These are phyloP conservation scores for Trichothecium roseum DNA, from an alignment of 2,329 filamentous ascomycete genomes.

Conservation along the genomic window DNA sequence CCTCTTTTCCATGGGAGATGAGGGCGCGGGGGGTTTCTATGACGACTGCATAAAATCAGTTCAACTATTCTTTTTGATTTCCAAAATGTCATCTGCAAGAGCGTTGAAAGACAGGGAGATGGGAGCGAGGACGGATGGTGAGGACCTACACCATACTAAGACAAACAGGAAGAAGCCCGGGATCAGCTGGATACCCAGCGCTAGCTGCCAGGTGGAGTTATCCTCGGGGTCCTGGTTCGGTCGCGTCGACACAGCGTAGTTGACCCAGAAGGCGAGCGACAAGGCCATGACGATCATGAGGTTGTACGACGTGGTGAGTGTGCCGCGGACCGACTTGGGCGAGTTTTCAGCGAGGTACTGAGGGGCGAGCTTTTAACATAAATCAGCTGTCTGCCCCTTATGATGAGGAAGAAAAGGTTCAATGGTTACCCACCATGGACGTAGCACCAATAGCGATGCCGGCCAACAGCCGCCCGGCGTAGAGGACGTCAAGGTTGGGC, in stretches of 20 bases:
- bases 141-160: conserved; percentile 16
- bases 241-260: conserved; percentile 15
- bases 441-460: conserved; percentile 22
- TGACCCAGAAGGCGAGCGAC: conserved; percentile 21
- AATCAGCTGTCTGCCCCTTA: too few relatives aligned
- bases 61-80: not conserved
- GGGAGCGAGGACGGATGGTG: not conserved
- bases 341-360: conserved; percentile 29
- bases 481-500: conserved; percentile 21
- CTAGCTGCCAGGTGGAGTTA: conserved; percentile 21
- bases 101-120: not conserved
- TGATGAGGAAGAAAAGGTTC: too few relatives aligned
- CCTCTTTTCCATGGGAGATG: too few relatives aligned
- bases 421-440: too few relatives aligned
- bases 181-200: conserved; percentile 26
- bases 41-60: conserved; percentile 3
- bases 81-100: not conserved
- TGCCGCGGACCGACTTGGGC: conserved; percentile 27
- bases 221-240: conserved; percentile 18
- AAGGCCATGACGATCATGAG: conserved; percentile 25
- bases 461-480: conserved; percentile 23
- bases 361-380: conserved; percentile 18
- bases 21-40: conserved; percentile 10
- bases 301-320: conserved; percentile 28
- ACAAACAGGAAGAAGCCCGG: conserved; percentile 23